Percentiles rank a stretch among this genome's conserved stretches.
phyloP scores from a whole-genome alignment of 495 filamentous ascomycete species.

The Hyaloscypha hepaticicola region DNA sequence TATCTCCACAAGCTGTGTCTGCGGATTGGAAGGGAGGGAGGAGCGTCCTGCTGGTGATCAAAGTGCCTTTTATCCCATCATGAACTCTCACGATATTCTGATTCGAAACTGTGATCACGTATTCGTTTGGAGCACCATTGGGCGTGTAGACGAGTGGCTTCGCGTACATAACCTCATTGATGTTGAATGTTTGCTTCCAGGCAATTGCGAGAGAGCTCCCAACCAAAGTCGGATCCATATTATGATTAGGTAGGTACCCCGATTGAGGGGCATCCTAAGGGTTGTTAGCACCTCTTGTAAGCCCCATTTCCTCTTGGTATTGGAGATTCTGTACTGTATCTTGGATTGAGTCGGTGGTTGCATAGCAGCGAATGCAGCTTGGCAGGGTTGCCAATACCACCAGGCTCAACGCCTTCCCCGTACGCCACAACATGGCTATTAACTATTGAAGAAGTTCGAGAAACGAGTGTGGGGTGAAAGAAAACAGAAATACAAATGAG shows the following conservation, averaged over 20 bases:
- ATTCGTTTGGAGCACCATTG: conserved; percentile 23
- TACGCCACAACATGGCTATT: neutral
- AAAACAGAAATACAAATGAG: neutral
- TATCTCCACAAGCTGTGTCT: conserved; percentile 36
- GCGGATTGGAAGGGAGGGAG: conserved; percentile 33
- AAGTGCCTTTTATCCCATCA: conserved; percentile 35
- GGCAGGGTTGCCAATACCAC: neutral
- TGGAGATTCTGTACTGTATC: neutral
- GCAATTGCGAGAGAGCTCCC: neutral
- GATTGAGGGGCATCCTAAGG: conserved; percentile 4
- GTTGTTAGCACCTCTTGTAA: neutral
- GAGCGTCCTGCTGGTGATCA: conserved; percentile 32
- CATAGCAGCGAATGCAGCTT: neutral
- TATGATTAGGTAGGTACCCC: conserved; percentile 1
- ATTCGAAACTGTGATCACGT: conserved; percentile 37
- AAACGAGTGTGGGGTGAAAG: neutral
- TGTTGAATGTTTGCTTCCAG: neutral
- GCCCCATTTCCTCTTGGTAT: too few species aligned
- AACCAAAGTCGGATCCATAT: neutral
- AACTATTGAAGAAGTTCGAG: neutral
- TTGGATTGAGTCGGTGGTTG: neutral
- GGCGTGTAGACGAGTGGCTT: conserved; percentile 40
- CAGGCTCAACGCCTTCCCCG: neutral
- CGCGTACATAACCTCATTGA: conserved; percentile 32
- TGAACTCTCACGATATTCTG: conserved; percentile 38